These are phyloP conservation scores for Glarea lozoyensis DNA, from an alignment of 495 filamentous ascomycete genomes.

Conservation along the genomic window DNA sequence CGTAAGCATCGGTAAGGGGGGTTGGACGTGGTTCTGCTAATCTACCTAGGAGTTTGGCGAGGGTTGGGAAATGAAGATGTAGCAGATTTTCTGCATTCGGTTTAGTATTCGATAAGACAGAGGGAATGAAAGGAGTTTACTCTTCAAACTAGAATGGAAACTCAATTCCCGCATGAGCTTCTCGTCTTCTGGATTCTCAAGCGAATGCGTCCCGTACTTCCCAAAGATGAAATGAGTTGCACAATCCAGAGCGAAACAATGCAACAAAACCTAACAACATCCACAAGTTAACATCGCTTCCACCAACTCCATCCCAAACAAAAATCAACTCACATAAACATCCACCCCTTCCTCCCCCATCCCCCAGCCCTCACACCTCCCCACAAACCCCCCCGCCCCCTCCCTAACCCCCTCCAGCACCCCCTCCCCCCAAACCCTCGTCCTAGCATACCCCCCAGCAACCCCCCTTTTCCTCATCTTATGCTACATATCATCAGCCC, in stretches of 20 bases:
- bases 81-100: conserved; percentile 9
- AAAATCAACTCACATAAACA: conserved; percentile 39
- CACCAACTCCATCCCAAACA: conserved; percentile 1
- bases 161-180: conserved; percentile 57
- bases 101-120: neutral
- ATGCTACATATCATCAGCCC: conserved; percentile 7
- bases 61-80: conserved; percentile 9
- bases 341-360: conserved; percentile 38
- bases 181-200: conserved; percentile 38
- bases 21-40: conserved; percentile 11
- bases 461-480: conserved; percentile 46
- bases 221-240: conserved; percentile 58
- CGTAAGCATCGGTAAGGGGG: conserved; percentile 11
- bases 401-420: conserved; percentile 45
- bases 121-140: conserved; percentile 25
- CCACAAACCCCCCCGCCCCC: conserved; percentile 41
- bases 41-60: conserved; percentile 6
- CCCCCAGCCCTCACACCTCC: conserved; percentile 36
- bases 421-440: conserved; percentile 46
- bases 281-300: too few relatives aligned
- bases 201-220: conserved; percentile 48
- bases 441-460: conserved; percentile 58
- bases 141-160: conserved; percentile 55
- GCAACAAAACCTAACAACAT: conserved; percentile 29
- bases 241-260: conserved; percentile 59